Percentiles rank a stretch among this genome's conserved stretches.
phyloP scores from a whole-genome alignment of 192 early-diverging fungal genomes.

The Backusella sp. region DNA sequence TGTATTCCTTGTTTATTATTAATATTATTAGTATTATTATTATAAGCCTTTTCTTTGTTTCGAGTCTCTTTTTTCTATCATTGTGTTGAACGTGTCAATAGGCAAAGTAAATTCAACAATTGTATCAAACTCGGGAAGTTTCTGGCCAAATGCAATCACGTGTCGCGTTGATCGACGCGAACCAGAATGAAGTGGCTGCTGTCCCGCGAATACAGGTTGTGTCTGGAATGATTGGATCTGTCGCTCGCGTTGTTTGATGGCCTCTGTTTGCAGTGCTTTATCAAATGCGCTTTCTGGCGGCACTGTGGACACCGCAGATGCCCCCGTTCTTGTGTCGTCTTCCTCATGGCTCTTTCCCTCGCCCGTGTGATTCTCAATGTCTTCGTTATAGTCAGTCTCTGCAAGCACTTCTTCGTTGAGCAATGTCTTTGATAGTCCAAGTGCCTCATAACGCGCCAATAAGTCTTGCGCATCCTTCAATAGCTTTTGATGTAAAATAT shows the following conservation, averaged over 20 bases:
- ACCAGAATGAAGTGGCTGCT: not conserved
- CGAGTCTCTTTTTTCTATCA: constrained; percentile 32
- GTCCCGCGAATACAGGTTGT: not conserved
- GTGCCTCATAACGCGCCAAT: constrained; percentile 43
- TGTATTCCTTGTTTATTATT: not conserved
- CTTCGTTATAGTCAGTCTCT: not conserved
- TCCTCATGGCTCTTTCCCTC: not conserved
- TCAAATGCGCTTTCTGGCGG: not conserved
- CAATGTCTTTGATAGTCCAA: constrained; percentile 30
- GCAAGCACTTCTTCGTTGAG: not conserved
- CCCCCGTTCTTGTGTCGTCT: not conserved
- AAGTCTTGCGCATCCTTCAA: constrained; percentile 49
- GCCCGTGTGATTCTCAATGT: not conserved
- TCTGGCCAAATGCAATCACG: constrained; percentile 44
- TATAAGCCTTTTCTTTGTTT: not conserved
- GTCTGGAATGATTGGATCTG: not conserved
- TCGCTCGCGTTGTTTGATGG: not conserved
- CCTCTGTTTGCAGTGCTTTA: not conserved
- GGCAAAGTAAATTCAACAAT: constrained; percentile 40
- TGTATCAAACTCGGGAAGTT: constrained; percentile 26
- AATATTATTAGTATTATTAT: not conserved
- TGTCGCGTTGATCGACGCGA: constrained; percentile 35
- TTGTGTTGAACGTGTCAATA: constrained; percentile 27
- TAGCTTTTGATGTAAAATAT: constrained; percentile 33
- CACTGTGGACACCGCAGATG: not conserved